Base-by-base conservation (phyloP, 2,329 filamentous ascomycete genomes). In the Cercospora berteroae region DNA sequence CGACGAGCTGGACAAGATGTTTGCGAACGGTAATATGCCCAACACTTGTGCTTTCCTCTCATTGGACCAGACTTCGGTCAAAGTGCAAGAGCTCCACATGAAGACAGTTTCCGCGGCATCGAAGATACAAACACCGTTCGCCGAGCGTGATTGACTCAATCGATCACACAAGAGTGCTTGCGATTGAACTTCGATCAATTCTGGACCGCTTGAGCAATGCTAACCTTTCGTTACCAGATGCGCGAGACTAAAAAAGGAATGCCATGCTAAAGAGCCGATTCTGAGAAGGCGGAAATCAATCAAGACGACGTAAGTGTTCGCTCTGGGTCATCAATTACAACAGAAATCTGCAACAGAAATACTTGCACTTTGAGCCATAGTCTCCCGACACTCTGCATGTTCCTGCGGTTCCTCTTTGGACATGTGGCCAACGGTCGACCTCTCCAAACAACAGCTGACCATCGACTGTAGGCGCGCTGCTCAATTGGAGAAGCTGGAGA, bases 401-500 rank as follows among this genome's bases (percentile, higher is more conserved):
- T 23, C 23, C 20, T 25, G 48, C 48, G 12, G 48, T 25, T 7
- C 12, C 48, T 52, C 5, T 27, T 52, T 23, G 20, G 44, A 9
- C 39, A 18, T 13, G 25, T 20, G 48, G 48, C 18, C 42, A 23
- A 48, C 23, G 18, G 23, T 10, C 42, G 2, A 12, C 9, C 23
- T 52, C 48, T 12, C 16, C 12, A 27, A 13, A 52, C 20, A 12
- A 27, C 6, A 27, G 23, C 25, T 62, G 16, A 48, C 66, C 66
- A 29, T 10, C 50, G 16, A 12, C 13, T 25, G 20, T 33, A 77
- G 75, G 27, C 75, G 75, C 20, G 73, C 76, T 23, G 76, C 75
- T 25, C 76, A 77, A 61, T 69, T 77, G 2, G 75, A 77, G 67
- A 76, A 77, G 57, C 69, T 77, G 16, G 76, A 77, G 65, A 74